Evolutionary conservation across 192 early-diverging fungal species (phyloP).

Genomic region (Backusella australiensis): DNA sequence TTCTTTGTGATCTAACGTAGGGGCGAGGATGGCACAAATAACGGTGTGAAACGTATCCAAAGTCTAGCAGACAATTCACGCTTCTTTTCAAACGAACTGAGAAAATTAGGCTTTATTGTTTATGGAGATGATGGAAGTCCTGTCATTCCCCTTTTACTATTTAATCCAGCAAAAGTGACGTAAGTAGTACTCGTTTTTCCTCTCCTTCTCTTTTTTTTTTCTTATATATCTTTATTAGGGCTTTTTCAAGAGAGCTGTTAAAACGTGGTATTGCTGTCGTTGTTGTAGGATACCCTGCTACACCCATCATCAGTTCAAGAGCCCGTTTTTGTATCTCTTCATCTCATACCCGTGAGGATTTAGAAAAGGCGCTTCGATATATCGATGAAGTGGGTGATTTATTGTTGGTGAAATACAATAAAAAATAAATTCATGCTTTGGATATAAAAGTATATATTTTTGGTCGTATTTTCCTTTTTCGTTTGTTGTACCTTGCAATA

Average conservation of each 20-base stretch:
- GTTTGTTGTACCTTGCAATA: not conserved
- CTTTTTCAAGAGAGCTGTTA: constrained; percentile 91
- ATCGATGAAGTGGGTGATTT: constrained; percentile 74
- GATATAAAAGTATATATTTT: not conserved
- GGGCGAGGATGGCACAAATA: constrained; percentile 57
- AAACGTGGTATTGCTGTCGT: constrained; percentile 90
- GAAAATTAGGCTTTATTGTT: constrained; percentile 82
- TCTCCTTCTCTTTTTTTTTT: not conserved
- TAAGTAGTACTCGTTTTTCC: constrained; percentile 10
- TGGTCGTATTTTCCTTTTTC: not conserved
- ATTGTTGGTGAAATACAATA: constrained; percentile 57
- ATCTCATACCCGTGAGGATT: constrained; percentile 91
- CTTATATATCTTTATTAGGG: constrained; percentile 31
- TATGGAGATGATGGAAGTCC: constrained; percentile 79
- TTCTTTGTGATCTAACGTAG: constrained; percentile 22
- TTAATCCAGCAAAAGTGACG: constrained; percentile 86
- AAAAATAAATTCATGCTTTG: not conserved
- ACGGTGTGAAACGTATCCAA: constrained; percentile 77
- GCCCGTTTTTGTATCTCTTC: constrained; percentile 95
- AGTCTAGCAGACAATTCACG: constrained; percentile 74
- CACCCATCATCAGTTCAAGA: constrained; percentile 91
- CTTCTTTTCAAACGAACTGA: constrained; percentile 71
- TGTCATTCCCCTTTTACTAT: constrained; percentile 82
- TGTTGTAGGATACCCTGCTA: constrained; percentile 97
- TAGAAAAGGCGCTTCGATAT: constrained; percentile 62